Percentiles rank a stretch among this genome's conserved stretches.
These are phyloP conservation scores for Eucalyptus tenuipes DNA, from an alignment of 345 rosid genomes.

Conservation along the genomic window DNA sequence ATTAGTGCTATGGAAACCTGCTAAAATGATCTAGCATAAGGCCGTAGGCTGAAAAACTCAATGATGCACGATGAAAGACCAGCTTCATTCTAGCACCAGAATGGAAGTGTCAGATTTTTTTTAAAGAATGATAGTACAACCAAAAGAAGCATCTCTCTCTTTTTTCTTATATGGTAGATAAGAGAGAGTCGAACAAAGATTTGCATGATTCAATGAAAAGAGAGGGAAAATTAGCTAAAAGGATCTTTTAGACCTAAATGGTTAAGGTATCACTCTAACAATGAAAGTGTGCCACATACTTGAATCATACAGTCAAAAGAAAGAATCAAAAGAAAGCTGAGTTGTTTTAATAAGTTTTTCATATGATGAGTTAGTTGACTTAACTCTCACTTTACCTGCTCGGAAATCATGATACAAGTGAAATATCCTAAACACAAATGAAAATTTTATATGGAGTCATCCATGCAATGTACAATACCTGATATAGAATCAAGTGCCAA, in stretches of 20 bases:
- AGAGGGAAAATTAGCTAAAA: not conserved
- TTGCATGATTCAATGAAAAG: not conserved
- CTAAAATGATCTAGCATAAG: not conserved
- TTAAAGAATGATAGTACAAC: not conserved
- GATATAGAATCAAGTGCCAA: slow-evolving; percentile 80
- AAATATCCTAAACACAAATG: not conserved
- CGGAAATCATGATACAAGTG: not conserved
- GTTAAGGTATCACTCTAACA: not conserved
- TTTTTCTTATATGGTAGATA: not conserved
- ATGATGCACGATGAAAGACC: not conserved
- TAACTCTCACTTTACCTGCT: not conserved
- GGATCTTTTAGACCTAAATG: not conserved
- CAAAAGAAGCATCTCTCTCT: not conserved
- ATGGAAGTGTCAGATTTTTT: not conserved
- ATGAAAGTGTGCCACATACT: not conserved
- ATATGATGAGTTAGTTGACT: not conserved
- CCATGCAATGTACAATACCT: slow-evolving; percentile 24
- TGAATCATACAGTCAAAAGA: not conserved
- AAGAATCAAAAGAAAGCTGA: not conserved
- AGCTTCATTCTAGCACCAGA: not conserved
- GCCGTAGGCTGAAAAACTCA: not conserved
- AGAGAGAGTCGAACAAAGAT: not conserved
- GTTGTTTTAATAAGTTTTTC: not conserved
- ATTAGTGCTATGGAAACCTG: not conserved
- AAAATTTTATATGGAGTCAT: not conserved